Conservation (phyloP, 2,329 filamentous ascomycete species). For the Phyllosticta citribraziliensis region DNA sequence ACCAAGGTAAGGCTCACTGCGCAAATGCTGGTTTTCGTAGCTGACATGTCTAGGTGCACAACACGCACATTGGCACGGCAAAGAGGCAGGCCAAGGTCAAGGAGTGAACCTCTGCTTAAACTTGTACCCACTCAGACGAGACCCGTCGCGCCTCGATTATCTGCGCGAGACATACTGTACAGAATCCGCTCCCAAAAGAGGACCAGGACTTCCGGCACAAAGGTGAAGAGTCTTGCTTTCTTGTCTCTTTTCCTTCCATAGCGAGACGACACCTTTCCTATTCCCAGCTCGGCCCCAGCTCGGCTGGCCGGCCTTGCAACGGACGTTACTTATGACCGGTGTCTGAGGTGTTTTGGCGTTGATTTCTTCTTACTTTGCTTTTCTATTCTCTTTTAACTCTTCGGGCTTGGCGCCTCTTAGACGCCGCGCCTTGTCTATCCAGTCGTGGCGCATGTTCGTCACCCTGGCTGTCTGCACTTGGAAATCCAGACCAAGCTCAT, state of each 20-base stretch:
- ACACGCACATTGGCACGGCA: conserved; percentile 85
- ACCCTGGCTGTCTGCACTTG: not conserved
- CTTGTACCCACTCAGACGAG: not conserved
- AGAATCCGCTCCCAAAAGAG: not conserved
- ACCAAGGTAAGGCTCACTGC: conserved; percentile 58
- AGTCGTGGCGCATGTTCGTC: not conserved
- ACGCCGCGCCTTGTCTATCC: not conserved
- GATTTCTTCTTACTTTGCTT: not conserved
- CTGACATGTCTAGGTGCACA: conserved; percentile 51
- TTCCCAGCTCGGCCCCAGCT: not conserved
- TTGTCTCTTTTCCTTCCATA: conserved; percentile 1
- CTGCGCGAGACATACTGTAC: conserved; percentile 1
- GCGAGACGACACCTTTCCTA: not conserved
- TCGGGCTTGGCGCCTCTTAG: not conserved
- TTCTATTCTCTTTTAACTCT: not conserved
- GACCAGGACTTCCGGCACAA: not conserved
- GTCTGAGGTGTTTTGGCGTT: not conserved
- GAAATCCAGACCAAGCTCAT: not conserved
- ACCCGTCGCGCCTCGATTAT: not conserved
- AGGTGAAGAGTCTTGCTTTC: not conserved
- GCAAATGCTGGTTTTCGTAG: not conserved
- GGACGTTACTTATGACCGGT: not conserved
- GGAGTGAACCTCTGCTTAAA: conserved; percentile 18
- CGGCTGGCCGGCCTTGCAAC: not conserved
- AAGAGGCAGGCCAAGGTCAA: conserved; percentile 60